These are phyloP conservation scores for Nephelium lappaceum DNA, from an alignment of 345 rosid genomes.

Conservation along the genomic window DNA sequence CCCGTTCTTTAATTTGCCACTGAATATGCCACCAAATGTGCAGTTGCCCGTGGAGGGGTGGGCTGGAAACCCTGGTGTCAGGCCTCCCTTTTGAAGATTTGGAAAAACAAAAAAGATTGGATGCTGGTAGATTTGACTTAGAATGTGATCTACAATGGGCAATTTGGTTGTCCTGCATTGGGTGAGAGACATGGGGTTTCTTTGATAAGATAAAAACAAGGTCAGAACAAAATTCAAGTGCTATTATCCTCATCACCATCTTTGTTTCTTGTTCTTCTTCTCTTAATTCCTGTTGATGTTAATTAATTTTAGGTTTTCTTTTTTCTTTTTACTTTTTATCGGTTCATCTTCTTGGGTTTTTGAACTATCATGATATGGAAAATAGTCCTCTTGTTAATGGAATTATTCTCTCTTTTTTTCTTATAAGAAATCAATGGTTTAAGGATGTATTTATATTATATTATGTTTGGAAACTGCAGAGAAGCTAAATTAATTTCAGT, in stretches of 20 bases:
- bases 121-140: conserved; percentile 8
- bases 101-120: background rate
- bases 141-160: conserved; percentile 11
- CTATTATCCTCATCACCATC: conserved; percentile 10
- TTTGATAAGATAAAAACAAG: conserved; percentile 14
- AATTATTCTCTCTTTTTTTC: conserved; percentile 21
- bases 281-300: conserved; percentile 22
- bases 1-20: conserved; percentile 87
- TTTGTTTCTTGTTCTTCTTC: conserved; percentile 20
- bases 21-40: conserved; percentile 64
- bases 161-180: conserved; percentile 12
- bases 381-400: conserved; percentile 33
- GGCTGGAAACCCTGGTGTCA: conserved; percentile 64
- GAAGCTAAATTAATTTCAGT: background rate
- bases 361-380: conserved; percentile 28
- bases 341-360: conserved; percentile 14
- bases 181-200: conserved; percentile 13
- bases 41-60: conserved; percentile 87
- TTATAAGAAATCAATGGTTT: conserved; percentile 24
- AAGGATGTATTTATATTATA: background rate
- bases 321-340: background rate
- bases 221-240: conserved; percentile 30
- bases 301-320: conserved; percentile 29
- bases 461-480: background rate
- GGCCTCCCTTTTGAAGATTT: conserved; percentile 62